Conservation (phyloP, 2,329 filamentous ascomycete species). For the Coniochaeta prunicola region DNA sequence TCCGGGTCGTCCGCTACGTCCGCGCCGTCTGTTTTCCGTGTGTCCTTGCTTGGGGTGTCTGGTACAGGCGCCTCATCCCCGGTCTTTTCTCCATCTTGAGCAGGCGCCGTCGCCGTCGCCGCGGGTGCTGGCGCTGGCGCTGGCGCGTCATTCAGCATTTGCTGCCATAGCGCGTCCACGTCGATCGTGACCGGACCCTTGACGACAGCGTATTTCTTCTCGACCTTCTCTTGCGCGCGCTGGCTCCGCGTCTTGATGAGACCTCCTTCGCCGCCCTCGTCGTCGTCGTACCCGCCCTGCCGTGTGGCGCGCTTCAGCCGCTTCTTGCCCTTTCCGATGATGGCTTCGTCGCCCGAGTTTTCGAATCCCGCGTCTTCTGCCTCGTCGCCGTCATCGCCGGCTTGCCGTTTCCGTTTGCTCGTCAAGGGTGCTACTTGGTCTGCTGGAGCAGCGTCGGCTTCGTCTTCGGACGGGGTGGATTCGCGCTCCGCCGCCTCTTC, state of each 20-base stretch:
- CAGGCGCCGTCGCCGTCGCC: not conserved
- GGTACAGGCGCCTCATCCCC: not conserved
- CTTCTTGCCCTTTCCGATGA: conserved; percentile 57
- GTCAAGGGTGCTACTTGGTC: not conserved
- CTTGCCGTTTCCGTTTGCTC: conserved; percentile 25
- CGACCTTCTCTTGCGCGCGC: conserved; percentile 56
- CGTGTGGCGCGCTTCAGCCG: conserved; percentile 36
- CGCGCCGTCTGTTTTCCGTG: not conserved
- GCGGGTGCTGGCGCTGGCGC: conserved; percentile 6
- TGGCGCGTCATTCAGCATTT: conserved; percentile 59
- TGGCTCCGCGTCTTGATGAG: conserved; percentile 68
- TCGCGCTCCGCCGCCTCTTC: conserved; percentile 38
- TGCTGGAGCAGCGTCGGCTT: conserved; percentile 31
- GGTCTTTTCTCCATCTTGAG: conserved; percentile 10
- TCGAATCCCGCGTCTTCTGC: conserved; percentile 46
- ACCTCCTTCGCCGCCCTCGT: conserved; percentile 52
- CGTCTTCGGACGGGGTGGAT: conserved; percentile 39
- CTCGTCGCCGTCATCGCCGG: conserved; percentile 18
- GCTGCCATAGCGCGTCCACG: conserved; percentile 63
- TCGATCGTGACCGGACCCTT: conserved; percentile 60
- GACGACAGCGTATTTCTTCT: conserved; percentile 43
- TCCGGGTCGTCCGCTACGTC: conserved; percentile 15
- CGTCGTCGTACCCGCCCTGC: conserved; percentile 34
- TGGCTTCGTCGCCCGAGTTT: conserved; percentile 66
- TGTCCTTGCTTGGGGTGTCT: not conserved